These are phyloP conservation scores for Trichosporon sp. DNA, from an alignment of 1,284 basidiomycete genomes.

Conservation along the genomic window DNA sequence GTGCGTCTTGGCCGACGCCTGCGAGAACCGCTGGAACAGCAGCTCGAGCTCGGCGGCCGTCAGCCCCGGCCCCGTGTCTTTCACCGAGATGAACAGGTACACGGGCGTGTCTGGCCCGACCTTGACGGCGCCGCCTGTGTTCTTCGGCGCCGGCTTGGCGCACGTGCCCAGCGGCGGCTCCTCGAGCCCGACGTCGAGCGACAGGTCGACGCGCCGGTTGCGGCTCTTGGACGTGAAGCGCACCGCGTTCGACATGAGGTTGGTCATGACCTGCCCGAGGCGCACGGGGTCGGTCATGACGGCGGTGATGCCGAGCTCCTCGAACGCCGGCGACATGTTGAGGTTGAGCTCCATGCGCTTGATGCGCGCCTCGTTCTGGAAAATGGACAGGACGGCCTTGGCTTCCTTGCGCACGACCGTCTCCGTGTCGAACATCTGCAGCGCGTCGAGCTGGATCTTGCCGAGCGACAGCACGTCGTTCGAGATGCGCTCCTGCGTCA, in stretches of 20 bases:
- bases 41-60: slow-evolving; percentile 22
- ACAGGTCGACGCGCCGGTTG: slow-evolving; percentile 11
- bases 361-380: slow-evolving; percentile 43
- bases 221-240: slow-evolving; percentile 22
- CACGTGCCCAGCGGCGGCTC: slow-evolving; percentile 20
- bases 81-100: slow-evolving; percentile 20
- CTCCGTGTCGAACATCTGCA: slow-evolving; percentile 30
- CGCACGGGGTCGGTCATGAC: slow-evolving; percentile 31
- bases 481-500: slow-evolving; percentile 46
- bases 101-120: slow-evolving; percentile 14
- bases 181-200: slow-evolving; percentile 22
- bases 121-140: not conserved
- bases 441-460: slow-evolving; percentile 38
- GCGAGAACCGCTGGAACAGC: slow-evolving; percentile 32
- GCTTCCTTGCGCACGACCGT: slow-evolving; percentile 31
- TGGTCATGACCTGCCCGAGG: slow-evolving; percentile 30
- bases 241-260: slow-evolving; percentile 31
- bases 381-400: slow-evolving; percentile 33
- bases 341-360: slow-evolving; percentile 28
- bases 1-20: slow-evolving; percentile 27
- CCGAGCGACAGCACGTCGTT: slow-evolving; percentile 48
- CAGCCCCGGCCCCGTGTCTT: slow-evolving; percentile 34
- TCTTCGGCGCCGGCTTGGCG: slow-evolving; percentile 10
- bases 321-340: slow-evolving; percentile 4
- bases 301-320: slow-evolving; percentile 6